Evolutionary conservation across 1,284 basidiomycete species (phyloP).

Genomic region (Marasmius oreades): DNA sequence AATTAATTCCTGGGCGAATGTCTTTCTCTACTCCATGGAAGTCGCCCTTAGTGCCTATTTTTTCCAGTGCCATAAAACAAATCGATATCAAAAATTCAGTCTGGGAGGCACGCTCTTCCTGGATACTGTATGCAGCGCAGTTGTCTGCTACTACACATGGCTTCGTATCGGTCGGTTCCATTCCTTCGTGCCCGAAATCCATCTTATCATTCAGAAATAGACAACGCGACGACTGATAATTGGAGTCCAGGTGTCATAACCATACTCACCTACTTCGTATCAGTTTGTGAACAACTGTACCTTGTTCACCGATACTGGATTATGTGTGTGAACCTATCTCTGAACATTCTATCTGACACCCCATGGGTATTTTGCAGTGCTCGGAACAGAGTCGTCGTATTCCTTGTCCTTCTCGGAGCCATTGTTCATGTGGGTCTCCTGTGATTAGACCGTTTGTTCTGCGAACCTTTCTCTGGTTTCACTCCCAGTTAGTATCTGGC

Average conservation of each 20-base stretch:
- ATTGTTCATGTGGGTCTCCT: not conserved
- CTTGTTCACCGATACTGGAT: slow-evolving; percentile 8
- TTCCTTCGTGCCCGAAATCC: not conserved
- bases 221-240: not conserved
- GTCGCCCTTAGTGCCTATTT: slow-evolving; percentile 4
- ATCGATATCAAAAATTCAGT: slow-evolving; percentile 1
- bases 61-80: not conserved
- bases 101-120: slow-evolving; percentile 1
- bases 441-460: not conserved
- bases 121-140: slow-evolving; percentile 2
- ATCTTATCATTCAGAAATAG: not conserved
- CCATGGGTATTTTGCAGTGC: not conserved
- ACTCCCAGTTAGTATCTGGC: too few species aligned
- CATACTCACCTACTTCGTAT: slow-evolving; percentile 3
- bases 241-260: slow-evolving; percentile 4
- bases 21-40: slow-evolving; percentile 8
- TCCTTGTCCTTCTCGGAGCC: not conserved
- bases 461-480: not conserved
- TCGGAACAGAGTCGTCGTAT: slow-evolving; percentile 2
- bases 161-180: slow-evolving; percentile 1
- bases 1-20: slow-evolving; percentile 8
- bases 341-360: too few species aligned
- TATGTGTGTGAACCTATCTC: not conserved
- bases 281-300: slow-evolving; percentile 6
- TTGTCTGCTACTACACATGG: slow-evolving; percentile 6